Evolutionary conservation across 1,139 yeast species (phyloP), one percentile per base, ranked within the genome.

Genomic region (Sporopachydermia cereana): DNA sequence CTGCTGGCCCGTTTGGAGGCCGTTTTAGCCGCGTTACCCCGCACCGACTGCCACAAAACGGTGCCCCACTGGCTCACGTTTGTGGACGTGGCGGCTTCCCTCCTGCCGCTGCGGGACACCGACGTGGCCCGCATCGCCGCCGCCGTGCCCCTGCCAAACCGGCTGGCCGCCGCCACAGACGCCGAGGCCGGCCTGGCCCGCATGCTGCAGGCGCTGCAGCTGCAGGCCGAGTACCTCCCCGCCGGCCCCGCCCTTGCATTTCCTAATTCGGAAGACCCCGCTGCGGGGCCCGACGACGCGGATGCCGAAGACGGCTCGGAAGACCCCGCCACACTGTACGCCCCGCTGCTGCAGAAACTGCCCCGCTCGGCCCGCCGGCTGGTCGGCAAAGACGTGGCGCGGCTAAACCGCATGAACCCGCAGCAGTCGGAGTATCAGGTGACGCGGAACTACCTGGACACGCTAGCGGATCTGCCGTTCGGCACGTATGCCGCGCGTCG

Each of bases 341-440:
- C 39, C 12, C 18, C 39, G 9, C 22, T 34, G 7, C 22, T 34
- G 5, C 9, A 5, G 9, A 5, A n/a, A 9, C 22, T 34, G 12
- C 12, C 5, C 17, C 39, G 20, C 9, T 12, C 9, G 17, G n/a
- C 39, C 9, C 39, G 39, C 50, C 64, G 77, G 44, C 68, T 79
- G 31, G 73, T 80, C 20, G 53, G 66, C n/a, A 79, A 82, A 48
- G 93, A 83, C 54, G 72, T 69, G 54, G 75, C 74, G 54, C 66
- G 88, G 25, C 68, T 83, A 54, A 72, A 74, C 53, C 67, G 78
- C 21, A 72, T 84, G 61, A 78, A 77, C 41, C 76, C 83, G 1
- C 76, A 76, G 2, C 80, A 80, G 47, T 79, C 88, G 1, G 93
- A 83, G 57, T 81, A 77, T 60, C 85, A 82, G 57, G 86, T 82